Base-by-base conservation (phyloP, 352 stramenopile species). In the Phytopythium vexans region DNA sequence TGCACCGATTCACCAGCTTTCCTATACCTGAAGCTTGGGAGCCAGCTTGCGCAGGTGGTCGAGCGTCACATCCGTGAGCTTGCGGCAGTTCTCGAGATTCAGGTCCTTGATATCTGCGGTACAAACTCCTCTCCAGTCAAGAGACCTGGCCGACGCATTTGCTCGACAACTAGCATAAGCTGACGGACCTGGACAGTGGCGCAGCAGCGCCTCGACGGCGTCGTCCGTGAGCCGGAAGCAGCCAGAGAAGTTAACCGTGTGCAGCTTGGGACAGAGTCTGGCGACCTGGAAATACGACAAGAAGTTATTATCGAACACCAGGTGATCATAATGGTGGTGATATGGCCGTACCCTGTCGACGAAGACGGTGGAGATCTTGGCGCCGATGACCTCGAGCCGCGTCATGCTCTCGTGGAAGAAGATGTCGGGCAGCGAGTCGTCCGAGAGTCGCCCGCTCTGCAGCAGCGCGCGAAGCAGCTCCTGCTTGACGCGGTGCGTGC, bases 381-480 rank as follows among this genome's bases (percentile, higher is more conserved):
- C 84, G 41, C 86, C 86, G 40, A 88, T 75, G 47, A 94, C 86
- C 75, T 95, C 86, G 10, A 95, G 52, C 14, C 79, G 81, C 54
- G 86, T 92, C 80, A 95, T 89, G 57, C 77, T 93, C 46, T 70
- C 41, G 65, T 96, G 77, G 66, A 96, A 96, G 68, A 92, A 96
- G 62, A 56, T 77, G 45, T 70, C 65, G 9, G 86, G 86, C 45
- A 96, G 68, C 60, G 85, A 92, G 55, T 92, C 82, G 57, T 96
- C 86, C n/a, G 63, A 69, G 40, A 96, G 62, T 11, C 82, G 77
- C 27, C 84, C 84, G 52, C 81, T 82, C 31, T 74, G 64, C 43
- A 94, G 64, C 52, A 96, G 58, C 27, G 84, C 81, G 42, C 81
- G 81, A 41, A 96, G 83, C 31, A 94, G 60, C 64, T 96, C 83